A percentile compares a stretch with the other conserved stretches of the same genome.
Conservation (phyloP, 2,329 filamentous ascomycete species). For the Leptoxyphium fumago region DNA sequence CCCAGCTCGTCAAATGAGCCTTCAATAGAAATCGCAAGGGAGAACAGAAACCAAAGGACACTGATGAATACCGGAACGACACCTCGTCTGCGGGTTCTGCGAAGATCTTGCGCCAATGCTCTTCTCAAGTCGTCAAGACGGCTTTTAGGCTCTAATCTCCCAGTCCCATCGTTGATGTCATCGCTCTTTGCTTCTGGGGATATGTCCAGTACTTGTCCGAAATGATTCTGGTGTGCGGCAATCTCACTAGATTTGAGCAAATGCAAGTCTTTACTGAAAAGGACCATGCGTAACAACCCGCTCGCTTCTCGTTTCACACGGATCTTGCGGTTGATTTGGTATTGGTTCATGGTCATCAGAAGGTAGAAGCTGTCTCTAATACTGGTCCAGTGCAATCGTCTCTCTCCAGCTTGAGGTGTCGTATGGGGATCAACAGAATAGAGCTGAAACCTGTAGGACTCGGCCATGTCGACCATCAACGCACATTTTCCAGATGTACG, state of each 20-base stretch:
- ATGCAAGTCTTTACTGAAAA: constrained; percentile 26
- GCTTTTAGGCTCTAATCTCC: constrained; percentile 2
- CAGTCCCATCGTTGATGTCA: background rate
- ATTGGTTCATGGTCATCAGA: constrained; percentile 31
- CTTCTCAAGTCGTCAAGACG: constrained; percentile 20
- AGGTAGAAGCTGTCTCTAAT: constrained; percentile 32
- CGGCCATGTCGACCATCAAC: constrained; percentile 25
- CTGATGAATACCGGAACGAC: constrained; percentile 28
- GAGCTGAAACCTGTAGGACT: constrained; percentile 13
- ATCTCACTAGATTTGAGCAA: constrained; percentile 11
- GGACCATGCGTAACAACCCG: constrained; percentile 24
- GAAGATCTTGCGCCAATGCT: constrained; percentile 25
- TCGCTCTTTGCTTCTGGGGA: background rate
- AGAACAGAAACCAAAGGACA: constrained; percentile 29
- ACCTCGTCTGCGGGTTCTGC: constrained; percentile 26
- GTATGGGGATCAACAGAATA: background rate
- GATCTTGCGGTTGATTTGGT: constrained; percentile 19
- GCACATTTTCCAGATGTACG: constrained; percentile 25
- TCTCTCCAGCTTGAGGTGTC: constrained; percentile 9
- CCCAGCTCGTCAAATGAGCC: constrained; percentile 23
- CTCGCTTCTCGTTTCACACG: constrained; percentile 20
- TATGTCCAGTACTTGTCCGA: background rate
- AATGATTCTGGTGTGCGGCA: constrained; percentile 4
- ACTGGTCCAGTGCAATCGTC: constrained; percentile 21
- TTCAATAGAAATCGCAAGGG: constrained; percentile 23